Base-by-base conservation (phyloP, 495 filamentous ascomycete genomes). In the Podospora conica region DNA sequence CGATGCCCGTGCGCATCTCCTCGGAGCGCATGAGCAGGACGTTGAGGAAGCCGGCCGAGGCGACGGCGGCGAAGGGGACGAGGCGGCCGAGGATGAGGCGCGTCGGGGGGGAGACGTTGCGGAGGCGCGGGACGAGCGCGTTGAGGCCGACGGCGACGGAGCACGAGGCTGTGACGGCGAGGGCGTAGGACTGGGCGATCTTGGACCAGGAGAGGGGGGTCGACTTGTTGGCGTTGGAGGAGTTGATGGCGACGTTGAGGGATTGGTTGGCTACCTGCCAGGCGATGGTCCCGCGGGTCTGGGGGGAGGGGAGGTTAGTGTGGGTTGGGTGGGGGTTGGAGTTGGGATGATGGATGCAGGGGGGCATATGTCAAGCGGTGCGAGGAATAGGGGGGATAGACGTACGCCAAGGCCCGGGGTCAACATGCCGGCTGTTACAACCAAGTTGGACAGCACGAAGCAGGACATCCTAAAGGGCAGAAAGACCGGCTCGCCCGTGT, bases 261-360 rank as follows among this genome's bases (percentile, higher is more conserved):
- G 92, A 96, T 76, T 98, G 95, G 78, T 98, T 98, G 55, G 91
- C 86, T 63, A 97, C 87, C 81, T 98, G 95, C 95, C 95, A 98
- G 68, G 88, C 87, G 33, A 98, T 83, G 8, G 92, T 97, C 28
- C 94, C 95, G 23, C 87, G 85, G 53, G 91, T 97, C 87, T 93
- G 65, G 48, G 27, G 29, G 23, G 3, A 29, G 11, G 10, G 11
- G 24, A 12, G 12, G 27, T 54, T 77, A 25, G 78, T 63, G 7
- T 31, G 27, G 6, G 55, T 25, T 20, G n/a, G 40, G 53, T 20
- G 23, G 5, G 33, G 40, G 40, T 48, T n/a, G n/a, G 25, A 27
- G 40, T 48, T 48, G 5, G 33, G 40, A n/a, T 48, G 15, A 8
- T 18, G 33, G 33, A 9, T 29, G 10, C 9, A 27, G 25, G 25